These are phyloP conservation scores for Talaromyces ruber DNA, from an alignment of 495 filamentous ascomycete species.

Conservation along the genomic window DNA sequence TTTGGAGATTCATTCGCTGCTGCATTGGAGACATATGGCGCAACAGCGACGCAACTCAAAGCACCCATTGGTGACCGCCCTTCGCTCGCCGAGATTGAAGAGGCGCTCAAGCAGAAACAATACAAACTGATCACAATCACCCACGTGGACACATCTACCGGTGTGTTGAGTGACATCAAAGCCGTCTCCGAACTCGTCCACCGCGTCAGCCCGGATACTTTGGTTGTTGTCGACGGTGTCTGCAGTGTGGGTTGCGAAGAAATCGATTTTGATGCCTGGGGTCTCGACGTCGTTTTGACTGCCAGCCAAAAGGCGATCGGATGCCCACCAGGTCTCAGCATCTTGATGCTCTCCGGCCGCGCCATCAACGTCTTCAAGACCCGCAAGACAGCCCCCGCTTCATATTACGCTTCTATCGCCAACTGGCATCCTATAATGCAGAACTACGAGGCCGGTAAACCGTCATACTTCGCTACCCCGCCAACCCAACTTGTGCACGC, in stretches of 20 bases:
- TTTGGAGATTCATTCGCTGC: constrained; percentile 93
- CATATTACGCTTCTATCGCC: constrained; percentile 91
- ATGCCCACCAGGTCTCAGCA: constrained; percentile 85
- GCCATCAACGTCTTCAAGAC: constrained; percentile 76
- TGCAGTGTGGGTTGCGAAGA: constrained; percentile 96
- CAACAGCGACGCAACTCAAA: constrained; percentile 78
- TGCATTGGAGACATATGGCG: constrained; percentile 86
- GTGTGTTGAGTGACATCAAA: constrained; percentile 86
- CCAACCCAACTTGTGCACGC: constrained; percentile 91
- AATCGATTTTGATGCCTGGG: constrained; percentile 92
- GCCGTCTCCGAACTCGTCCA: constrained; percentile 72
- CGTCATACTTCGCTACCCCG: constrained; percentile 95
- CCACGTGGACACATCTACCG: constrained; percentile 95
- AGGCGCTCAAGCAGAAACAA: constrained; percentile 74
- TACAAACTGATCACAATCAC: constrained; percentile 93
- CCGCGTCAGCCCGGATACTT: constrained; percentile 77
- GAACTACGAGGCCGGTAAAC: constrained; percentile 95
- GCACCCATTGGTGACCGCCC: constrained; percentile 83
- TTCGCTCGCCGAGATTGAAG: constrained; percentile 78
- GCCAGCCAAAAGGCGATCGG: constrained; percentile 96
- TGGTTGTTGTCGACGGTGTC: constrained; percentile 89
- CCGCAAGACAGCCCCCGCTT: constrained; percentile 67
- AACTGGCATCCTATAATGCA: constrained; percentile 99
- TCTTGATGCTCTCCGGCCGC: constrained; percentile 82
- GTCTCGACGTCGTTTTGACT: constrained; percentile 84